Conservation (phyloP, 345 rosid species). For the Gossypium rotundifolium region DNA sequence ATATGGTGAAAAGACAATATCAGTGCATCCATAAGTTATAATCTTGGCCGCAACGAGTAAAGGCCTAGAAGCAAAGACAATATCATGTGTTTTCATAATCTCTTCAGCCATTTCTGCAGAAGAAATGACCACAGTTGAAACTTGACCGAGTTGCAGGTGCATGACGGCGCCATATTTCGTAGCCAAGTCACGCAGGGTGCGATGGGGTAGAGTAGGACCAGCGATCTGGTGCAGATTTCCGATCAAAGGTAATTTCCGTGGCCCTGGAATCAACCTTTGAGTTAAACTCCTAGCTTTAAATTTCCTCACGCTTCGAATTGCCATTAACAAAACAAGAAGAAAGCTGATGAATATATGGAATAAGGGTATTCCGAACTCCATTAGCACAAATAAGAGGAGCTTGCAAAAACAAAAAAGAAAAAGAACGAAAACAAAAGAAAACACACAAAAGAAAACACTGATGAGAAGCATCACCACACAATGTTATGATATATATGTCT, state of each 20-base stretch:
- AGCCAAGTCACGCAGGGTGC: not conserved
- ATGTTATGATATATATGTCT: too few relatives aligned
- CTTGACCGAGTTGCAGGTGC: not conserved
- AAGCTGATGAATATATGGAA: not conserved
- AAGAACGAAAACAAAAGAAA: too few relatives aligned
- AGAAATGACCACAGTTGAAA: not conserved
- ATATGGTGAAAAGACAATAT: not conserved
- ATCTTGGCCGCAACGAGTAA: not conserved
- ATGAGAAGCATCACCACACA: too few relatives aligned
- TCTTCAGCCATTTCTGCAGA: constrained; percentile 1
- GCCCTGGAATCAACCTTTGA: not conserved
- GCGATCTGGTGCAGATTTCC: constrained; percentile 2
- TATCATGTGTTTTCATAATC: not conserved
- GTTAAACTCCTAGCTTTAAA: not conserved
- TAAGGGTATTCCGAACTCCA: not conserved
- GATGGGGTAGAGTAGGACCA: not conserved
- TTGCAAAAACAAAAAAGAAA: not conserved
- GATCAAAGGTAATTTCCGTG: not conserved
- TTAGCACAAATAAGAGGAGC: not conserved
- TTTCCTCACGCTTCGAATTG: not conserved
- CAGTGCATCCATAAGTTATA: not conserved
- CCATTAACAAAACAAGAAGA: not conserved
- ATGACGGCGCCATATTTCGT: not conserved
- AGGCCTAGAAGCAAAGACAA: not conserved
- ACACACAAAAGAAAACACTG: too few relatives aligned